Base-by-base conservation (phyloP, 2,329 filamentous ascomycete genomes). In the Lecanicillium sp. region DNA sequence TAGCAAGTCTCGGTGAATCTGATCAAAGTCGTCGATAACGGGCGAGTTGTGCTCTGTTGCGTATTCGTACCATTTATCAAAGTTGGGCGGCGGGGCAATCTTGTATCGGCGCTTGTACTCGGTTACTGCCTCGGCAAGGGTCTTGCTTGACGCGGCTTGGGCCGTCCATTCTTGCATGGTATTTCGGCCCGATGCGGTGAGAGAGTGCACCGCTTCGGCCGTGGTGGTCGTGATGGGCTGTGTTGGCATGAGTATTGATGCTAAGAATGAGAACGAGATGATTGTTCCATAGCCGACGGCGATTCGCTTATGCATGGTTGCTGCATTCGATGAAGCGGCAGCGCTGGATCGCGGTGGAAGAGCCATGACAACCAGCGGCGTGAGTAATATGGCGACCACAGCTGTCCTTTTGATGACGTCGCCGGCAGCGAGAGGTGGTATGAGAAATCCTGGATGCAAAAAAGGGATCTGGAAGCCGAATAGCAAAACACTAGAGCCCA, bases 51-150 rank as follows among this genome's bases (percentile, higher is more conserved):
- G 60, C 11, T 71, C 65, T 43, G 69, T 72, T 6, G 85, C 84
- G 53, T 84, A 88, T 25, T 81, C 71, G 53, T 80, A 89, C 86
- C 86, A 92, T 47, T 78, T 78, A 52, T 89, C 84, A 49, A 90
- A 92, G 45, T 83, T 73, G 3, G 79, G 82, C 11, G 86, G 86
- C 13, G 86, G 86, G 12, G 85, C 72, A 9, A 77, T 72, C 50
- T 84, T 44, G 43, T 71, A 59, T 5, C 66, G 60, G 20, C 60
- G 57, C 9, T 53, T 57, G 45, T 71, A 72, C 46, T 69, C 65
- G 3, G 48, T 44, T 2, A 64, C 62, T 1, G 68, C 68, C 8
- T 43, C 44, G 8, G 43, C 37, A 4, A 56, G 33, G 2, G 41
- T 49, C n/a, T 29, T 40, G 29, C 53, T 55, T 2, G 20, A 18